A percentile compares a stretch with the other conserved stretches of the same genome.
These are phyloP conservation scores for Hypoxylon sp. DNA, from an alignment of 2,329 filamentous ascomycete genomes.

Conservation along the genomic window DNA sequence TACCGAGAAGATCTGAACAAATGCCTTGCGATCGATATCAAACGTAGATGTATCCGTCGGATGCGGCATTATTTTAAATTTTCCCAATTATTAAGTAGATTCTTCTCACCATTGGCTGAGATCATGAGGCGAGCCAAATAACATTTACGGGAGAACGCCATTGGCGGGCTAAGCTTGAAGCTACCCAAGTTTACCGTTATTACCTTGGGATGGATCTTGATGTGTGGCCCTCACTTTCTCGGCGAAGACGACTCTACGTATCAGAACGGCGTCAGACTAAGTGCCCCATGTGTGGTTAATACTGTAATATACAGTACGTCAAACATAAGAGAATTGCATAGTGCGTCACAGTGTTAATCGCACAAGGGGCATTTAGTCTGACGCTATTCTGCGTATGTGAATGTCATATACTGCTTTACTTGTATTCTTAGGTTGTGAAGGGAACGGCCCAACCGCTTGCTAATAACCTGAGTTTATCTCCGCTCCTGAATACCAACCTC, in stretches of 20 bases:
- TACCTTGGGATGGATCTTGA: slow-evolving; percentile 24
- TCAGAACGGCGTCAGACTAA: too few species aligned
- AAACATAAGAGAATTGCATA: too few species aligned
- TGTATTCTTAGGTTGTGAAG: slow-evolving; percentile 1
- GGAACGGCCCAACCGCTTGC: neutral
- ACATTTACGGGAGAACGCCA: slow-evolving; percentile 16
- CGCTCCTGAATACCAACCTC: slow-evolving; percentile 63
- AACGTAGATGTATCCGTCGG: neutral
- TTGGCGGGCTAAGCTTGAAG: slow-evolving; percentile 1
- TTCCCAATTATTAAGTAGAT: neutral
- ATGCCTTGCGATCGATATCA: slow-evolving; percentile 21
- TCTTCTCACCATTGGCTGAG: neutral
- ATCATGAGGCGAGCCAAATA: neutral
- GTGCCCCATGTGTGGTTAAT: too few species aligned
- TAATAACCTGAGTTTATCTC: slow-evolving; percentile 22
- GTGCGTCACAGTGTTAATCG: too few species aligned
- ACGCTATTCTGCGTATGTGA: slow-evolving; percentile 2
- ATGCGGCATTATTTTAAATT: slow-evolving; percentile 6
- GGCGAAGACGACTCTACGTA: neutral
- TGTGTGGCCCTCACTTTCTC: slow-evolving; percentile 2
- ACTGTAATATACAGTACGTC: too few species aligned
- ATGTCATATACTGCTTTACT: slow-evolving; percentile 18
- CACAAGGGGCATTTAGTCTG: too few species aligned
- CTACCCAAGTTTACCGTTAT: slow-evolving; percentile 6
- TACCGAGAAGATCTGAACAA: slow-evolving; percentile 20